Evolutionary conservation across 2,329 filamentous ascomycete species (phyloP).

Genomic region (Colletotrichum sp.): DNA sequence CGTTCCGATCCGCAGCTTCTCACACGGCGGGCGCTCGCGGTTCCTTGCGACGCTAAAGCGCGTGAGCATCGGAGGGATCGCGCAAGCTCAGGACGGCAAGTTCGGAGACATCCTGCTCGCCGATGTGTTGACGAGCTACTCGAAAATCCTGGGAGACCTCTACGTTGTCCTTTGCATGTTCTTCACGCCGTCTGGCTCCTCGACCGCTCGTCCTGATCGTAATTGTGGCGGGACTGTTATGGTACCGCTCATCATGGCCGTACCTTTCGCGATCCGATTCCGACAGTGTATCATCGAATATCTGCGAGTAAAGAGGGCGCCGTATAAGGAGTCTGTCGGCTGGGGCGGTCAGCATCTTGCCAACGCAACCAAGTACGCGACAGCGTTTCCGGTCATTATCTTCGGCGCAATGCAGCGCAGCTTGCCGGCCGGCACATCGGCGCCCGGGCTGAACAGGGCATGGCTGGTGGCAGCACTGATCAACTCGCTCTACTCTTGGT

Average conservation of each 20-base stretch:
- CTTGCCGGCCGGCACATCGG: slow-evolving; percentile 47
- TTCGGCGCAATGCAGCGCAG: slow-evolving; percentile 76
- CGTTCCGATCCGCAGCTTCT: slow-evolving; percentile 72
- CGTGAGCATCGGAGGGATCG: slow-evolving; percentile 83
- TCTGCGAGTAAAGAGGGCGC: slow-evolving; percentile 68
- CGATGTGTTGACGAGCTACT: slow-evolving; percentile 93
- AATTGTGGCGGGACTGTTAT: slow-evolving; percentile 79
- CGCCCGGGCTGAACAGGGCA: slow-evolving; percentile 51
- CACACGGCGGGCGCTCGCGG: slow-evolving; percentile 73
- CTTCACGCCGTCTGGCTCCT: slow-evolving; percentile 71
- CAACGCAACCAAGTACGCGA: slow-evolving; percentile 95
- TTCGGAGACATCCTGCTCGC: slow-evolving; percentile 94
- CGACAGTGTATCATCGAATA: slow-evolving; percentile 94
- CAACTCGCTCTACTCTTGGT: slow-evolving; percentile 96
- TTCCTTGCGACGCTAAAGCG: slow-evolving; percentile 79
- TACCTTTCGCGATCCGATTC: slow-evolving; percentile 85
- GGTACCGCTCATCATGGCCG: slow-evolving; percentile 82
- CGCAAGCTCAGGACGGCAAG: slow-evolving; percentile 85
- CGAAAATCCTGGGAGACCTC: slow-evolving; percentile 88
- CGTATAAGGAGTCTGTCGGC: slow-evolving; percentile 60
- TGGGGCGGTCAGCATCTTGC: slow-evolving; percentile 89
- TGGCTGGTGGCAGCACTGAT: slow-evolving; percentile 78
- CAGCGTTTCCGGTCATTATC: slow-evolving; percentile 89
- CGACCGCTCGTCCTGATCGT: slow-evolving; percentile 82
- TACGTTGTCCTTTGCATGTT: slow-evolving; percentile 95